Percentiles rank a stretch among this genome's conserved stretches.
Evolutionary conservation across 164 flowering plant genomes (phyloP).

Genomic region (Annona squamosa): DNA sequence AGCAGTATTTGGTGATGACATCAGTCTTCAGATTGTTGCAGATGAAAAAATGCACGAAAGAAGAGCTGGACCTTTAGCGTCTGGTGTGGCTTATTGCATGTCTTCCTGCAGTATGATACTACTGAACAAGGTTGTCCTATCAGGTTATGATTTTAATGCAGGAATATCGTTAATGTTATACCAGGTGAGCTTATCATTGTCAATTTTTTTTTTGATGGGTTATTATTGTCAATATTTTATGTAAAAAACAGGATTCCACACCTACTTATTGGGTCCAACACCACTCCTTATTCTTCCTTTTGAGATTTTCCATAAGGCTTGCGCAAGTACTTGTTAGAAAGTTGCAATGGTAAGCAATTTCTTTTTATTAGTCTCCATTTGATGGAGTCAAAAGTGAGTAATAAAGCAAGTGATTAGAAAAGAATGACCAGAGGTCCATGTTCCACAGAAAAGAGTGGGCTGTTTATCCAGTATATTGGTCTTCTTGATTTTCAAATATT

Average conservation of each 20-base stretch:
- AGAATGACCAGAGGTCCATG: not conserved
- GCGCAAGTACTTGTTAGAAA: not conserved
- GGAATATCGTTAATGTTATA: slow-evolving; percentile 82
- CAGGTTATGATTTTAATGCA: slow-evolving; percentile 62
- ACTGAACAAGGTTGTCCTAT: slow-evolving; percentile 68
- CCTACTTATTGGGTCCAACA: no score
- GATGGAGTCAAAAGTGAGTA: not conserved
- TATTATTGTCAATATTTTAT: no score
- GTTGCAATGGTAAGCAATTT: not conserved
- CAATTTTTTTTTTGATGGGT: not conserved
- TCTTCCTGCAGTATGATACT: slow-evolving; percentile 87
- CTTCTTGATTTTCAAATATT: not conserved
- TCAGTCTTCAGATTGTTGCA: slow-evolving; percentile 14
- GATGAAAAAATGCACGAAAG: slow-evolving; percentile 34
- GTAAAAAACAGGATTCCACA: no score
- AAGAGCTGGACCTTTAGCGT: slow-evolving; percentile 50
- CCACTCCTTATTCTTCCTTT: no score
- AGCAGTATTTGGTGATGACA: slow-evolving; percentile 14
- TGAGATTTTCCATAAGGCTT: no score
- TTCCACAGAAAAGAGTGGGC: not conserved
- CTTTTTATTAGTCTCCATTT: not conserved
- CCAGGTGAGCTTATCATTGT: slow-evolving; percentile 37
- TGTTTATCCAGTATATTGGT: not conserved
- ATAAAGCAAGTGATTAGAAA: not conserved
- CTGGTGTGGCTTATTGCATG: slow-evolving; percentile 76